A percentile compares a stretch with the other conserved stretches of the same genome.
Conservation (phyloP, 345 rosid species). For the Murraya paniculata region DNA sequence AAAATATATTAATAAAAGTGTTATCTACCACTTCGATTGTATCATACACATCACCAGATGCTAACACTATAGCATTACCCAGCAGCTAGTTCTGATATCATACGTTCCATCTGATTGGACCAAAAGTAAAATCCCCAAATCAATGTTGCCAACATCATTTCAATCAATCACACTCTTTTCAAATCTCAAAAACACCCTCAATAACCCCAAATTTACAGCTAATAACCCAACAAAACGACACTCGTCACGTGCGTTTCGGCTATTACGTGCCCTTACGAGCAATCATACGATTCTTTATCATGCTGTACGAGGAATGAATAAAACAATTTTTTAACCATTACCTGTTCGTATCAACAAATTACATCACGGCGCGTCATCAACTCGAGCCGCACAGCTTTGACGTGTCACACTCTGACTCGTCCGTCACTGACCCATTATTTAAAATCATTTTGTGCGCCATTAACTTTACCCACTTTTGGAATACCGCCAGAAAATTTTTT, state of each 20-base stretch:
- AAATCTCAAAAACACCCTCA: constrained; percentile 1
- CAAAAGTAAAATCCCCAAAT: not conserved
- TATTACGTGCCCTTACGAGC: not conserved
- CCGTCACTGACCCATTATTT: not conserved
- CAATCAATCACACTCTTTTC: not conserved
- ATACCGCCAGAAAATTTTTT: constrained; percentile 7
- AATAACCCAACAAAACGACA: not conserved
- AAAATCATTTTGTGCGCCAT: constrained; percentile 5
- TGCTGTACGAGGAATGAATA: not conserved
- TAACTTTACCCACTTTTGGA: not conserved
- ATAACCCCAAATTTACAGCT: not conserved
- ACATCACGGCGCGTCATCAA: not conserved
- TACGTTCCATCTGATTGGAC: not conserved
- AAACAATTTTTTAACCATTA: not conserved
- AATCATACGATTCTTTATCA: not conserved
- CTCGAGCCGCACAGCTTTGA: not conserved
- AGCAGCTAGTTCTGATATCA: not conserved
- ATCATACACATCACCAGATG: too few species aligned
- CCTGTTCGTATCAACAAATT: not conserved
- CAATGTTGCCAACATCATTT: not conserved
- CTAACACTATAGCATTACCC: too few species aligned
- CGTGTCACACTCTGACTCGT: not conserved
- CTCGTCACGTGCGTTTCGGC: not conserved
- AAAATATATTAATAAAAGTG: too few species aligned
- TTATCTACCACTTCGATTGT: too few species aligned